Conservation (phyloP, 2,329 filamentous ascomycete genomes). For the Malbranchea zuffiana region DNA sequence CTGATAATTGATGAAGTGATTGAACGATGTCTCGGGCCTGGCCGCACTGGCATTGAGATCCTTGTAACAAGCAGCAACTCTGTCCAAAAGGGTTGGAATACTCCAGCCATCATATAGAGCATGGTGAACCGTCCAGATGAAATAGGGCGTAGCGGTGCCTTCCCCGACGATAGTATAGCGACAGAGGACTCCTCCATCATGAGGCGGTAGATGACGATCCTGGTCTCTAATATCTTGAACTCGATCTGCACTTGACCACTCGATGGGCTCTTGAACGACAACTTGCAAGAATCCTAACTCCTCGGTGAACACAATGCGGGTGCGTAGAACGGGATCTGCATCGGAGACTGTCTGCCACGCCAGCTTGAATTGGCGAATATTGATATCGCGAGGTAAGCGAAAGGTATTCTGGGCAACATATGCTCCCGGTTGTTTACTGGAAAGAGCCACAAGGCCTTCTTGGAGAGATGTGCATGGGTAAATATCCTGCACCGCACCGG, state of each 20-base stretch:
- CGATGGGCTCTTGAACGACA: constrained; percentile 17
- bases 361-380: constrained; percentile 27
- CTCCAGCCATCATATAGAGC: constrained; percentile 34
- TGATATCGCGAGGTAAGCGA: constrained; percentile 21
- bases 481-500: constrained; percentile 27
- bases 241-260: constrained; percentile 15
- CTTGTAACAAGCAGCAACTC: constrained; percentile 14
- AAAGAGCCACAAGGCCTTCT: constrained; percentile 33
- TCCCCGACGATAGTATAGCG: constrained; percentile 14
- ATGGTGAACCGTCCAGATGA: constrained; percentile 35
- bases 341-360: constrained; percentile 30
- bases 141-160: constrained; percentile 15
- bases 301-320: constrained; percentile 25
- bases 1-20: constrained; percentile 20
- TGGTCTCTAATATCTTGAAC: constrained; percentile 11
- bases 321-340: constrained; percentile 32
- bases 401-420: constrained; percentile 33
- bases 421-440: constrained; percentile 28
- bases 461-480: constrained; percentile 36
- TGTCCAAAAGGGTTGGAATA: constrained; percentile 16
- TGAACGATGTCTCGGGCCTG: constrained; percentile 13
- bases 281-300: constrained; percentile 21
- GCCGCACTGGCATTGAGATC: background rate
- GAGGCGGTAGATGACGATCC: constrained; percentile 11
- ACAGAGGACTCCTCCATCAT: constrained; percentile 27